These are phyloP conservation scores for Corinectria fuckeliana DNA, from an alignment of 2,329 filamentous ascomycete species.

Conservation along the genomic window DNA sequence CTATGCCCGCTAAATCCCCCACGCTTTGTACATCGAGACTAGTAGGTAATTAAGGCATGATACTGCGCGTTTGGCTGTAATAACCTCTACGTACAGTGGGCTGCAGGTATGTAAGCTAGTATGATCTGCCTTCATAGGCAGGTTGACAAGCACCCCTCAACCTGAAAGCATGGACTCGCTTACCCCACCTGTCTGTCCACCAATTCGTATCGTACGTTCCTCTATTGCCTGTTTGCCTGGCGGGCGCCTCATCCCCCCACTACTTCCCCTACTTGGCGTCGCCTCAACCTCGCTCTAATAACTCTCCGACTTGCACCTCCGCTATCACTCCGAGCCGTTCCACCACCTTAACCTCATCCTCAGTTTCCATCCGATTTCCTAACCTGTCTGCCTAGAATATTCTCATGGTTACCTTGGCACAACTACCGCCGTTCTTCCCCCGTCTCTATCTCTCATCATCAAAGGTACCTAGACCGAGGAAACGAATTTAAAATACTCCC, in stretches of 20 bases:
- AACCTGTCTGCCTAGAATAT: not conserved
- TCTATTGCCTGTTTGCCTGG: not conserved
- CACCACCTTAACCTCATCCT: not conserved
- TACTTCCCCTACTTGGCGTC: slow-evolving; percentile 1
- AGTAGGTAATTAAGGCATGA: not conserved
- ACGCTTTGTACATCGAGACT: not conserved
- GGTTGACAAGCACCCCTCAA: too few relatives aligned
- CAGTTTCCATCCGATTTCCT: not conserved
- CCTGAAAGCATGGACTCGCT: not conserved
- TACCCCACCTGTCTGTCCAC: slow-evolving; percentile 18
- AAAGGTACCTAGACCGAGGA: not conserved
- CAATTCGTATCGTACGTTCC: too few relatives aligned
- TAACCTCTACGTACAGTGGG: too few relatives aligned
- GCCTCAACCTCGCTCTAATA: not conserved
- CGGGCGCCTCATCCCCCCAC: not conserved
- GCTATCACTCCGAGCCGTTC: not conserved
- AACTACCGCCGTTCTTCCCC: not conserved
- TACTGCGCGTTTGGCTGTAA: not conserved
- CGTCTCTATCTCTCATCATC: too few relatives aligned
- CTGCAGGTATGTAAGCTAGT: too few relatives aligned
- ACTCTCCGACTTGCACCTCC: not conserved
- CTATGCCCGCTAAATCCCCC: not conserved
- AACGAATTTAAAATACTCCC: not conserved
- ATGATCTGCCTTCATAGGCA: too few relatives aligned
- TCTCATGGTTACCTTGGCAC: not conserved